Evolutionary conservation across 2,329 filamentous ascomycete genomes (phyloP).

Genomic region (Sporothrix protearum): DNA sequence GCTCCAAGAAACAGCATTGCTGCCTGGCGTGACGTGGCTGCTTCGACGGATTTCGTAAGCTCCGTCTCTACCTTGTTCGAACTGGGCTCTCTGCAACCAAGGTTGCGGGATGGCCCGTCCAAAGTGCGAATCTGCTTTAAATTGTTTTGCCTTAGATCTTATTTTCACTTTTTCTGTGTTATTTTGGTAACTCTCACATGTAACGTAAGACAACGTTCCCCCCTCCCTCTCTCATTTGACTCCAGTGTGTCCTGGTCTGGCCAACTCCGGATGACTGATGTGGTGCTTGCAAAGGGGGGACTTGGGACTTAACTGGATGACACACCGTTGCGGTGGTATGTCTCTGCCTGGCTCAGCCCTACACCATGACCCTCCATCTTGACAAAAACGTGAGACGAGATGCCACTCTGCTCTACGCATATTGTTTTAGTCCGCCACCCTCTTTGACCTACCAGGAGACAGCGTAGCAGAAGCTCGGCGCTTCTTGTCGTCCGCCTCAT

Average conservation of each 20-base stretch:
- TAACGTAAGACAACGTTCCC: neutral
- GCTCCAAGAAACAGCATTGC: neutral
- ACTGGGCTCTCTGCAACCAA: neutral
- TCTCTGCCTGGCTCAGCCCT: constrained; percentile 18
- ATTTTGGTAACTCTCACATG: neutral
- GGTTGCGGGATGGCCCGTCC: constrained; percentile 13
- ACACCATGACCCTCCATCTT: neutral
- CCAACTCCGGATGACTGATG: neutral
- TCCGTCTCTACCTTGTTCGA: neutral
- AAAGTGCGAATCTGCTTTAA: neutral
- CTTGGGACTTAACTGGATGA: neutral
- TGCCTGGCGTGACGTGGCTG: constrained; percentile 18
- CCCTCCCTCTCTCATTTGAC: neutral
- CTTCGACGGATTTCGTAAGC: neutral
- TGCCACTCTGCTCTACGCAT: neutral
- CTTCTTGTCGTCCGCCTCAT: neutral
- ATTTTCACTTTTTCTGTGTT: neutral
- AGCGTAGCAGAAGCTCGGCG: neutral
- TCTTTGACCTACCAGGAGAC: neutral
- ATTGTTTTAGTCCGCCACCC: neutral
- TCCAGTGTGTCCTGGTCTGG: neutral
- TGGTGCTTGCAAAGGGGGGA: neutral
- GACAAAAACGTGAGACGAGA: constrained; percentile 1
- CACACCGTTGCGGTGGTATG: neutral
- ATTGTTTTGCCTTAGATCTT: neutral